Base-by-base conservation (phyloP, 2,329 filamentous ascomycete genomes). In the Cladosporium sp. region DNA sequence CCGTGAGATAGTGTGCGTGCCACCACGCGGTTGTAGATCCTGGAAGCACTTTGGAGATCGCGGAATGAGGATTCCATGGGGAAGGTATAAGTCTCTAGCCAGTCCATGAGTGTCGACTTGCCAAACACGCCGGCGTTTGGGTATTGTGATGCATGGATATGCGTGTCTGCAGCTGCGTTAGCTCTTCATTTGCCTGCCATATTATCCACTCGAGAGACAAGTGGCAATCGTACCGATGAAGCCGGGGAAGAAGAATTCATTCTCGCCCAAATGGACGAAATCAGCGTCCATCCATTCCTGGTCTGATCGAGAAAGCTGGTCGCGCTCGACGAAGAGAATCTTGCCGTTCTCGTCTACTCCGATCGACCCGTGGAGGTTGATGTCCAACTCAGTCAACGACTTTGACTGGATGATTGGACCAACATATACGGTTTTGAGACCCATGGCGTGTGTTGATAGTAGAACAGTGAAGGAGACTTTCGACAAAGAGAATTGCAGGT, bases 51-150 rank as follows among this genome's bases (percentile, higher is more conserved):
- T 58, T 75, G 64, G 5, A 85, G 76, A 63, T 85, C 80, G 6
- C 80, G 76, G 60, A 97, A 85, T 9, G 88, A 92, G 1, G 87
- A 80, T 75, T 99, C 94, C 63, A 96, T 83, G 0, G 94, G 94
- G 70, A 97, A 99, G 0, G 94, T 99, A 78, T 99, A 97, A 15
- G 82, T 94, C 67, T 92, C 84, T 5, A 99, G 81, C 94, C 94
- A 99, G 75, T 94, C 88, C 14, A 99, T 83, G 34, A 99, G 86
- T 0, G 93, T 97, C 0, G 90, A 88, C 65, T 92, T 94, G 69
- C 94, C 94, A 71, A 97, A 97, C 63, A 99, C 88, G 60, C 94
- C 94, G 1, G 86, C 85, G 70, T 99, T 99, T 59, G 93, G 92
- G 69, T 96, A 97, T 76, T 99, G 94, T 0, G 92, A 84, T 8